A percentile compares a stretch with the other conserved stretches of the same genome.
Conservation (phyloP, 345 rosid species). For the Eutrema yunnanense region DNA sequence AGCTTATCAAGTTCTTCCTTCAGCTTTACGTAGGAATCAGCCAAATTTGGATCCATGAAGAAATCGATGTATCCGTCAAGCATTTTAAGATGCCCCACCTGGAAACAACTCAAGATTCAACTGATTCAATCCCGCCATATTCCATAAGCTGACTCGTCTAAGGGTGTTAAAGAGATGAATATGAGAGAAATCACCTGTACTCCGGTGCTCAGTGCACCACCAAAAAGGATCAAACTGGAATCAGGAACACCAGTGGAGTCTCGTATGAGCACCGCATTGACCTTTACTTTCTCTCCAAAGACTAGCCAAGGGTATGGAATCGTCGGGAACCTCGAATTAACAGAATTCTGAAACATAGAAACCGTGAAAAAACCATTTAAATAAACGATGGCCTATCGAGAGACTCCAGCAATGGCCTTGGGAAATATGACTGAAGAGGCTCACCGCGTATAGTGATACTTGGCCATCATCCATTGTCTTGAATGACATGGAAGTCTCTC, state of each 20-base stretch:
- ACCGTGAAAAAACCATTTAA: not conserved
- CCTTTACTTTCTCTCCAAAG: slow-evolving; percentile 94
- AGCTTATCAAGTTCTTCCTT: slow-evolving; percentile 80
- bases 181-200: slow-evolving; percentile 47
- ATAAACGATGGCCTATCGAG: not conserved
- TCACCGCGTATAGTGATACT: slow-evolving; percentile 78
- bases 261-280: slow-evolving; percentile 82
- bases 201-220: slow-evolving; percentile 68
- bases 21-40: slow-evolving; percentile 76
- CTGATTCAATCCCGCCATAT: not conserved
- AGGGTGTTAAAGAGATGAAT: not conserved
- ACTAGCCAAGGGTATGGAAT: slow-evolving; percentile 97
- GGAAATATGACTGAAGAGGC: slow-evolving; percentile 24
- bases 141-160: not conserved
- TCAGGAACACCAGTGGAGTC: slow-evolving; percentile 98
- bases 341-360: slow-evolving; percentile 69
- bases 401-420: not conserved
- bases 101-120: slow-evolving; percentile 13
- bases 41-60: slow-evolving; percentile 89
- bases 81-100: slow-evolving; percentile 96
- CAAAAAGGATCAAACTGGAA: slow-evolving; percentile 82
- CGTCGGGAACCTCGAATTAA: slow-evolving; percentile 76
- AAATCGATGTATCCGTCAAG: slow-evolving; percentile 85
- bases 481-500: slow-evolving; percentile 92
- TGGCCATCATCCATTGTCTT: slow-evolving; percentile 98